These are phyloP conservation scores for Fimicolochytrium jonesii DNA, from an alignment of 192 early-diverging fungal species.

Conservation along the genomic window DNA sequence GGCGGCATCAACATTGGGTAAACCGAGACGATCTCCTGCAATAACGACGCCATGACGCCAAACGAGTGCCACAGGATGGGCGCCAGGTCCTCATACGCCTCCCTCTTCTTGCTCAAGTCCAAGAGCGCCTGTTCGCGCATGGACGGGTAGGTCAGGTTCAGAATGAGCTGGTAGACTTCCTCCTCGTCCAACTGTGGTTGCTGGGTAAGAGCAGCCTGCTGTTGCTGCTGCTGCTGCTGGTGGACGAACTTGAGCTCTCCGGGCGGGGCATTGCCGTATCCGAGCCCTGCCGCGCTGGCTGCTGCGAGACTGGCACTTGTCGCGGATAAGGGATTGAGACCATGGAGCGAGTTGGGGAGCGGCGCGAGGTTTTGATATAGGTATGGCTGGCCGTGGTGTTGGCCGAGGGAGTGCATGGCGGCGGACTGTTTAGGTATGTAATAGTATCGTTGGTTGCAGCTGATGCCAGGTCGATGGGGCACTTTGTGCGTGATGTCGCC, in stretches of 20 bases:
- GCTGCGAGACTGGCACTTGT: background rate
- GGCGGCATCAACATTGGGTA: constrained; percentile 89
- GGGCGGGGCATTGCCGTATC: background rate
- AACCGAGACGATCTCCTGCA: constrained; percentile 95
- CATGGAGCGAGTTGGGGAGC: constrained; percentile 11
- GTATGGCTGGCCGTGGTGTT: constrained; percentile 19
- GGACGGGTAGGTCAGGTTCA: constrained; percentile 74
- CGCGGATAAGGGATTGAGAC: constrained; percentile 3
- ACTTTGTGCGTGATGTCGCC: no score
- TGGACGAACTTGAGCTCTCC: constrained; percentile 11
- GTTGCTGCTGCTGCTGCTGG: constrained; percentile 29
- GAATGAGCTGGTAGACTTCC: constrained; percentile 81
- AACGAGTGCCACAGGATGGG: constrained; percentile 97
- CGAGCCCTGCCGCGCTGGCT: background rate
- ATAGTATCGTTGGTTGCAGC: no score
- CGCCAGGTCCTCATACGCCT: constrained; percentile 93
- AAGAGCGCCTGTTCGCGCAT: constrained; percentile 83
- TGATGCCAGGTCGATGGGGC: no score
- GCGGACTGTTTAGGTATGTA: no score
- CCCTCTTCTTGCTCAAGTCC: constrained; percentile 89
- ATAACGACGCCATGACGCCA: constrained; percentile 89
- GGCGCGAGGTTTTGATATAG: constrained; percentile 20
- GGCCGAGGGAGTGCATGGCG: constrained; percentile 12
- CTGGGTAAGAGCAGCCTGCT: no score
- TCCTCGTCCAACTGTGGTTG: constrained; percentile 61